Conservation (phyloP, 1,139 yeast species). For the Candida sojae region DNA sequence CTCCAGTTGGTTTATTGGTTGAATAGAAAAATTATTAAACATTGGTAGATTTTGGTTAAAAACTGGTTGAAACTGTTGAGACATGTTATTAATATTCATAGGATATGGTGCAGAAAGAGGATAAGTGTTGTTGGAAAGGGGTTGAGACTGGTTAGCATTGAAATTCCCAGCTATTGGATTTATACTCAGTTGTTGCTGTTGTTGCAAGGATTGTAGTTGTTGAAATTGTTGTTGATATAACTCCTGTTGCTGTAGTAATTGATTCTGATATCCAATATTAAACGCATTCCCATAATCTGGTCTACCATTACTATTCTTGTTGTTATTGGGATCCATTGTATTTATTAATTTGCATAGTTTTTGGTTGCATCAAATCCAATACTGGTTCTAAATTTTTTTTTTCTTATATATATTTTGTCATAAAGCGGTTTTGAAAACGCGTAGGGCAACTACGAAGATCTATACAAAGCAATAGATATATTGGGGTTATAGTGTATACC, state of each 20-base stretch:
- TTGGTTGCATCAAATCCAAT: too few species aligned
- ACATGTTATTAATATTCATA: too few species aligned
- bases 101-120: neutral
- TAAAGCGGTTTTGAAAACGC: neutral
- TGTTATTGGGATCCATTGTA: neutral
- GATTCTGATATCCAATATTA: conserved; percentile 2
- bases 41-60: neutral
- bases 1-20: neutral
- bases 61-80: too few species aligned
- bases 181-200: neutral
- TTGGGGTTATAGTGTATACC: too few species aligned
- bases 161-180: neutral
- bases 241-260: conserved; percentile 1
- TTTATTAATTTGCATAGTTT: too few species aligned
- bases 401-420: neutral
- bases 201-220: neutral
- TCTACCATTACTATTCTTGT: neutral
- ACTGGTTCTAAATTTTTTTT: neutral
- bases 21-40: too few species aligned
- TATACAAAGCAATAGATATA: too few species aligned
- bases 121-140: neutral
- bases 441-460: too few species aligned
- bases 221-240: neutral
- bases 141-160: neutral
- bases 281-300: conserved; percentile 1